phyloP scores from a whole-genome alignment of 768 basidiomycete species.

The Termitomyces sp. region DNA sequence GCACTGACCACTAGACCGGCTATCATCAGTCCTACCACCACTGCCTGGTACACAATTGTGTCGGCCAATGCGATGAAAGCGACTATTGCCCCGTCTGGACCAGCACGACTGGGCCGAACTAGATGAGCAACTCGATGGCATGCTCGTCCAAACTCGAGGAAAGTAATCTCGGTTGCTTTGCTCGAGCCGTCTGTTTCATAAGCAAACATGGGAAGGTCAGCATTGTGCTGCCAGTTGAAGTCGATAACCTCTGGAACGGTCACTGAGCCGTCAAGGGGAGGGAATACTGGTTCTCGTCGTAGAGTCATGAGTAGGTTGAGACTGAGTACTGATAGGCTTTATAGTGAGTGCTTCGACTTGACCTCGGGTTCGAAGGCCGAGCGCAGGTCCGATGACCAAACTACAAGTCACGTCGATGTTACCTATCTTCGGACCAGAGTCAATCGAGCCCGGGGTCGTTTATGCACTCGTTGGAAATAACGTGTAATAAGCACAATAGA shows the following conservation, averaged over 20 bases:
- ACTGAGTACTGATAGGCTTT: no score
- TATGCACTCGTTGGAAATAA: background rate
- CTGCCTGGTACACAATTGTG: slow-evolving; percentile 29
- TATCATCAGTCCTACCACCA: slow-evolving; percentile 25
- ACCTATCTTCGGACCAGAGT: background rate
- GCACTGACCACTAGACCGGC: slow-evolving; percentile 25
- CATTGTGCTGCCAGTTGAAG: slow-evolving; percentile 18
- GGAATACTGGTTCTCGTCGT: slow-evolving; percentile 6
- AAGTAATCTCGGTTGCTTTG: slow-evolving; percentile 21
- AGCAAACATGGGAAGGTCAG: slow-evolving; percentile 13
- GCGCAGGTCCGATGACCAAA: background rate
- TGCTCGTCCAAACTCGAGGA: slow-evolving; percentile 34
- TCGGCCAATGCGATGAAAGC: slow-evolving; percentile 24
- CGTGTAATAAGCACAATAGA: background rate
- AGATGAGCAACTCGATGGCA: slow-evolving; percentile 31
- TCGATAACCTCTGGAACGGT: slow-evolving; percentile 17
- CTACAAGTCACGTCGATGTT: no score
- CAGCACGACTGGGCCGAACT: slow-evolving; percentile 21
- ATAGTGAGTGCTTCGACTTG: background rate
- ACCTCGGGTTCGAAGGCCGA: background rate
- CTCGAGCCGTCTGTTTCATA: slow-evolving; percentile 14
- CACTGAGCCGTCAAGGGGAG: slow-evolving; percentile 11
- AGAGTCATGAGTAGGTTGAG: background rate
- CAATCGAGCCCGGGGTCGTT: background rate
- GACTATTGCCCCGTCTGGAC: slow-evolving; percentile 20